Evolutionary conservation across 306 rosid genomes (phyloP), one percentile per base, ranked within the genome.

Genomic region (Begonia masoniana): DNA sequence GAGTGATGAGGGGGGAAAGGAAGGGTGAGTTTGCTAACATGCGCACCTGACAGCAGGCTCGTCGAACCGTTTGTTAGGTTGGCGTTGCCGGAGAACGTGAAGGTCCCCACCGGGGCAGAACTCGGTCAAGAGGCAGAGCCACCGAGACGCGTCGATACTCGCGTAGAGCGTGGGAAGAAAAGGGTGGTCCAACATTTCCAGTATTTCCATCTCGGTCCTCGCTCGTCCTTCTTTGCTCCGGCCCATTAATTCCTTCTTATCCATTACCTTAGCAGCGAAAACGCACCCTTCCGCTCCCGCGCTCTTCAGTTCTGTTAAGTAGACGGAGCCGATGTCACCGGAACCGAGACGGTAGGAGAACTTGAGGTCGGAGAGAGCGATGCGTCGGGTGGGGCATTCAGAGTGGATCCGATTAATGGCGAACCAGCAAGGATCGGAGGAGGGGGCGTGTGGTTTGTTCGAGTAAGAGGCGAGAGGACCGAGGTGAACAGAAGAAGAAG

Each of bases 71-170:
- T 85, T 85, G 47, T 51, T 41, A 5, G 75, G 75, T 61, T 76
- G 87, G 42, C 91, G 95, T 61, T 85, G 95, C 4, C 95, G 95
- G 81, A 82, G 84, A n/a, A 81, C 77, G 58, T 85, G 95, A 54
- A 85, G 74, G 72, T 85, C 95, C 7, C 95, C 95, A 64, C 95
- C 95, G 74, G 91, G 82, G 51, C 95, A 85, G 61, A 85, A 85
- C 78, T 85, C 95, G 3, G 95, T 82, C 41, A 85, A 59, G 5
- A 85, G 71, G 47, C 88, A 85, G 45, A 79, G 73, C 87, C 89
- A 85, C 54, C 73, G 76, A 0, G 77, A 51, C 19, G 95, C 68
- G 49, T 82, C 95, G 5, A 85, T 79, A 15, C 74, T 49, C 1
- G 83, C 95, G 54, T 79, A 85, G 36, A 85, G 91, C 16, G 87